Evolutionary conservation across 345 rosid species (phyloP), one percentile per base, ranked within the genome.

Genomic region (Leavenworthia alabamica): DNA sequence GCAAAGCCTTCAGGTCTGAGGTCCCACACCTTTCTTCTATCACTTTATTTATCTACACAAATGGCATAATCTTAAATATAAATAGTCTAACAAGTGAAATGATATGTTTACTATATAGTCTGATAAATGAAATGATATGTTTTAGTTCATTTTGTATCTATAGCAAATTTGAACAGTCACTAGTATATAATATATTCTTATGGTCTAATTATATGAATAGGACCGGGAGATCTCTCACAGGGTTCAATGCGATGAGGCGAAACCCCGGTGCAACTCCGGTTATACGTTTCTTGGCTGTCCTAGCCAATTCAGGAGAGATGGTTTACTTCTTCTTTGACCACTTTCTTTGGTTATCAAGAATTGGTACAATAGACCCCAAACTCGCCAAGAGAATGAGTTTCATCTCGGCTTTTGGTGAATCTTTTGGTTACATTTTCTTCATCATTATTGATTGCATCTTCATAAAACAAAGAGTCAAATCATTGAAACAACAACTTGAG

Each of bases 301-400:
- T 93, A 22, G 94, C 90, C 72, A 93, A 89, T 62, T 79, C 99
- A 0, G 97, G 97, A 33, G 99, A 93, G 49, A 89, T 89, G 97
- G 90, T 93, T 36, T 93, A 89, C 64, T 93, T 90, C 82, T 87
- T 87, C 57, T 93, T 89, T 3, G 99, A 93, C 64, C 99, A 93
- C 51, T 81, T 93, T 31, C 97, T 85, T 39, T 93, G 99, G 99
- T 47, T 93, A 51, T 81, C 99, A 14, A 81, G 97, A 74, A 84
- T 93, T 13, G 99, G 96, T 15, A 78, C 86, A 3, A 4, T 93
- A 63, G 95, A 93, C 22, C 42, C 86, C 0, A 82, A 72, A 60
- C 52, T 89, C 40, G 97, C 94, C 0, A 77, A 44, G 62, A 78
- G 60, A 78, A 82, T 89, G 97, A 93, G 99, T 84, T 93, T 82